A percentile compares a stretch with the other conserved stretches of the same genome.
Conservation (phyloP, 305 asterid species). For the Rubia tinctorum region DNA sequence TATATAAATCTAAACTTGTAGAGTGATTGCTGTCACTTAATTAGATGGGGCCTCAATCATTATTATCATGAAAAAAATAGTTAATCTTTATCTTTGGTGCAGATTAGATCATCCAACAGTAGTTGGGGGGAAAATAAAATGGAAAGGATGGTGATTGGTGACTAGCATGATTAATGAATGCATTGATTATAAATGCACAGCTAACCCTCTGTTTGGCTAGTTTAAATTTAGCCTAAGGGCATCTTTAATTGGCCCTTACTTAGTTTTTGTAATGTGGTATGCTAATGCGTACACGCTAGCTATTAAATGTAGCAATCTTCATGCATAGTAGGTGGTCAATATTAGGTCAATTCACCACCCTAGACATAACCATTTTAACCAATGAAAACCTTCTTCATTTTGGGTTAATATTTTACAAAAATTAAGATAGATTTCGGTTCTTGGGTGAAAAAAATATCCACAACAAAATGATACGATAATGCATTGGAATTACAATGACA, state of each 20-base stretch:
- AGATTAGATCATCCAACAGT: neutral
- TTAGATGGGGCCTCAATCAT: neutral
- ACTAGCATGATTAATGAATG: constrained; percentile 3
- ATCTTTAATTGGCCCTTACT: neutral
- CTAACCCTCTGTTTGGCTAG: constrained; percentile 1
- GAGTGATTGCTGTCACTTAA: neutral
- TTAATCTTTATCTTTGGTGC: constrained; percentile 11
- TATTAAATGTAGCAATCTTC: neutral
- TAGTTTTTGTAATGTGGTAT: neutral
- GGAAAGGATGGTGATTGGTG: constrained; percentile 16
- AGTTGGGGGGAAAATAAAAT: neutral
- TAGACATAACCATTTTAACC: neutral
- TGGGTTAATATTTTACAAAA: too few species aligned
- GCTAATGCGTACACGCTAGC: constrained; percentile 4
- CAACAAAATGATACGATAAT: too few species aligned
- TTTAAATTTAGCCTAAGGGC: neutral
- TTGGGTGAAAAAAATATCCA: too few species aligned
- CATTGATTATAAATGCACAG: neutral
- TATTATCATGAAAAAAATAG: neutral
- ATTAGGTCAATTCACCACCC: constrained; percentile 7
- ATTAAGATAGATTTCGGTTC: too few species aligned
- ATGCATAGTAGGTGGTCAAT: neutral
- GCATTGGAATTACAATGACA: too few species aligned
- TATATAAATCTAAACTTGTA: neutral
- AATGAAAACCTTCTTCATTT: neutral